A percentile compares a stretch with the other conserved stretches of the same genome.
These are phyloP conservation scores for Macadamia tetraphylla DNA, from an alignment of 164 flowering plant genomes.

Conservation along the genomic window DNA sequence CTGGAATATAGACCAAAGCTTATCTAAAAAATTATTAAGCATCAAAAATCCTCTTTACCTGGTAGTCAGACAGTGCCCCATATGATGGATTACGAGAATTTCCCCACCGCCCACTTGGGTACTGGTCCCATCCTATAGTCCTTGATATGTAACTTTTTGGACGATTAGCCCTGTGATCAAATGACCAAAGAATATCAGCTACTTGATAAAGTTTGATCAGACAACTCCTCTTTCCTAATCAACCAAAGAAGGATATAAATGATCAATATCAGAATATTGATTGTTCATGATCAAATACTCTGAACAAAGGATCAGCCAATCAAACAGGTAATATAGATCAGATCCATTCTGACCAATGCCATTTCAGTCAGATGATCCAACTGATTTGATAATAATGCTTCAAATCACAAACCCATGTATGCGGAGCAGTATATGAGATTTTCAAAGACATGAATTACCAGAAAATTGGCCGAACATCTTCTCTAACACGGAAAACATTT, in stretches of 20 bases:
- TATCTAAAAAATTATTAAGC: not conserved
- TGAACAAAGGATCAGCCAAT: no score
- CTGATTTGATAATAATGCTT: no score
- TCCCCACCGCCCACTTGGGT: slow-evolving; percentile 88
- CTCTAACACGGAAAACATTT: slow-evolving; percentile 72
- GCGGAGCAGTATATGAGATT: not conserved
- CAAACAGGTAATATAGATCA: no score
- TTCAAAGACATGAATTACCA: slow-evolving; percentile 43
- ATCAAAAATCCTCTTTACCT: slow-evolving; percentile 35
- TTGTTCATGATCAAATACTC: no score
- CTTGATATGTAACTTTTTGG: slow-evolving; percentile 87
- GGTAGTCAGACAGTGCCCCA: slow-evolving; percentile 79
- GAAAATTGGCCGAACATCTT: slow-evolving; percentile 94
- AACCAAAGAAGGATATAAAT: not conserved
- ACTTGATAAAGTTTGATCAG: not conserved
- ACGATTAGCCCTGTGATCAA: slow-evolving; percentile 81
- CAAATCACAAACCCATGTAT: not conserved
- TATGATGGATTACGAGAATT: slow-evolving; percentile 85
- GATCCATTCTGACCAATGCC: no score
- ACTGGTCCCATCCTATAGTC: slow-evolving; percentile 86
- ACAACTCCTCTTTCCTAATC: not conserved
- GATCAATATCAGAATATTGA: no score
- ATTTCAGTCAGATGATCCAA: no score
- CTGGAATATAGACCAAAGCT: not conserved
- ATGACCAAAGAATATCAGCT: slow-evolving; percentile 9